These are phyloP conservation scores for Tephrocybe rancida DNA, from an alignment of 768 basidiomycete genomes.

Conservation along the genomic window DNA sequence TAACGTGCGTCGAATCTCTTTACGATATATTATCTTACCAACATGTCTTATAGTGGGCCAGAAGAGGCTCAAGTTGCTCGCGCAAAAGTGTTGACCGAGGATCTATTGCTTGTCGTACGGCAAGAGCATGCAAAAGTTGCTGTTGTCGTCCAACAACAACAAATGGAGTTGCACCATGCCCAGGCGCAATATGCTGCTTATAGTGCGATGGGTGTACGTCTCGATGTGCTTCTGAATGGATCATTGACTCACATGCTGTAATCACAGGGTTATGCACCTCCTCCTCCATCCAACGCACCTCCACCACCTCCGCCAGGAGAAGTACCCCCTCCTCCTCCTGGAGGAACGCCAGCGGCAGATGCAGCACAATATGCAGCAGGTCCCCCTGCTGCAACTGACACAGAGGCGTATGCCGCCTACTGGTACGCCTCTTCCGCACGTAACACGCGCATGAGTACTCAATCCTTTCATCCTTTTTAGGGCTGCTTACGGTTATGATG, in stretches of 20 bases:
- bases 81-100: slow-evolving; percentile 81
- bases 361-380: slow-evolving; percentile 37
- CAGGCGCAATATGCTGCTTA: slow-evolving; percentile 82
- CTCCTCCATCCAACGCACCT: slow-evolving; percentile 51
- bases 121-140: slow-evolving; percentile 83
- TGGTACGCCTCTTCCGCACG: slow-evolving; percentile 43
- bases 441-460: background rate
- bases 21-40: background rate
- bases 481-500: slow-evolving; percentile 87
- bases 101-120: slow-evolving; percentile 83
- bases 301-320: slow-evolving; percentile 59
- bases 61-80: slow-evolving; percentile 79
- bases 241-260: background rate
- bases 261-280: slow-evolving; percentile 47
- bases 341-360: slow-evolving; percentile 51
- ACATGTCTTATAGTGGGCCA: slow-evolving; percentile 27
- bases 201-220: slow-evolving; percentile 57
- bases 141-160: slow-evolving; percentile 60
- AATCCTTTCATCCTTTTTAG: slow-evolving; percentile 25
- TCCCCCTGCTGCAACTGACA: slow-evolving; percentile 42
- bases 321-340: slow-evolving; percentile 42
- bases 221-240: background rate
- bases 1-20: slow-evolving; percentile 59
- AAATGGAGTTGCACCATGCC: slow-evolving; percentile 86
- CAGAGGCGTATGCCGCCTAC: slow-evolving; percentile 61